A percentile compares a stretch with the other conserved stretches of the same genome.
Evolutionary conservation across 164 flowering plant genomes (phyloP).

Genomic region (Echeveria elegans): DNA sequence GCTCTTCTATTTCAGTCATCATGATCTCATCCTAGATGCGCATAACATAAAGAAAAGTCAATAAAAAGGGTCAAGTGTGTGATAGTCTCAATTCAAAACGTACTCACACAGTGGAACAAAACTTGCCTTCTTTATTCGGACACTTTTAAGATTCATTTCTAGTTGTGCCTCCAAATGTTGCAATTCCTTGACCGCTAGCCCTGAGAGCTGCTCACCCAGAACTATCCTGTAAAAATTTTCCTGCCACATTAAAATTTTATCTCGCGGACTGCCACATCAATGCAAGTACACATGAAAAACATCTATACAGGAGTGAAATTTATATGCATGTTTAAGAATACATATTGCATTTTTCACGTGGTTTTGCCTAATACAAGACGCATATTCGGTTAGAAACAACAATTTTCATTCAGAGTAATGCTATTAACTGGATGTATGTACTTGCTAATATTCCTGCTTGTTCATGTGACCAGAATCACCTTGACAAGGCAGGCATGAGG

Average conservation of each 20-base stretch:
- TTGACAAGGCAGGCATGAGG: too few species aligned
- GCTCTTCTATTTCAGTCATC: slow-evolving; percentile 27
- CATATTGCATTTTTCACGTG: too few species aligned
- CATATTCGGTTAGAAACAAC: too few species aligned
- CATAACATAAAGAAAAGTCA: not conserved
- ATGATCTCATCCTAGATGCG: slow-evolving; percentile 30
- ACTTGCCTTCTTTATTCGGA: slow-evolving; percentile 42
- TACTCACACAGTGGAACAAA: not conserved
- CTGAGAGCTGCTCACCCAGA: not conserved
- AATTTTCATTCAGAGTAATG: too few species aligned
- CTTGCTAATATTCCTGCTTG: too few species aligned
- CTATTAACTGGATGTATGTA: too few species aligned
- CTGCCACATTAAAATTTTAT: not conserved
- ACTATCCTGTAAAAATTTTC: not conserved
- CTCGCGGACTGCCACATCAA: not conserved
- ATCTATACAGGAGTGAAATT: not conserved
- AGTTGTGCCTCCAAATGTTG: not conserved
- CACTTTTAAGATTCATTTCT: not conserved
- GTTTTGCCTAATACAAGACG: too few species aligned
- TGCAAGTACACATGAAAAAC: not conserved
- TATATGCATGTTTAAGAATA: too few species aligned
- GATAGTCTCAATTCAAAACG: not conserved
- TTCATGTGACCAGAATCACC: too few species aligned
- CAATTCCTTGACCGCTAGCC: not conserved
- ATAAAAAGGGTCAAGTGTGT: not conserved